Percentiles rank a stretch among this genome's conserved stretches.
Conservation (phyloP, 768 basidiomycete species). For the Termitomyces sp. region DNA sequence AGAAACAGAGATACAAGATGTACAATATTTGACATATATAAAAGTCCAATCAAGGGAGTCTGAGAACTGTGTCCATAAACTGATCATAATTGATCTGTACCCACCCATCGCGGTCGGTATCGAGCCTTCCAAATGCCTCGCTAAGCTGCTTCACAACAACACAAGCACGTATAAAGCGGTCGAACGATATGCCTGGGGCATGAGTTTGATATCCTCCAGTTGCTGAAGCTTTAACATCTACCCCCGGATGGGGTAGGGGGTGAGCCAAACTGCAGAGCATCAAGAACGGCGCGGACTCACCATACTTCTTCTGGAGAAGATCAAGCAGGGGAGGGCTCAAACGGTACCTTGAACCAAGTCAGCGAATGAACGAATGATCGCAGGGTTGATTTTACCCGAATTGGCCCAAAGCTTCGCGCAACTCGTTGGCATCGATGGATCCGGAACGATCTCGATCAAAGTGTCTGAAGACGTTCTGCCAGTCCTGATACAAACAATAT, state of each 20-base stretch:
- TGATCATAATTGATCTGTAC: conserved; percentile 67
- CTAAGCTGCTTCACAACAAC: conserved; percentile 76
- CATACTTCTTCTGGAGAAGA: conserved; percentile 75
- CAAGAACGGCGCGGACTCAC: conserved; percentile 30
- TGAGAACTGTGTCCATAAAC: conserved; percentile 66
- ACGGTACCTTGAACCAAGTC: conserved; percentile 39
- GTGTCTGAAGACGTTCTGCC: conserved; percentile 80
- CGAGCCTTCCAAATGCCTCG: conserved; percentile 63
- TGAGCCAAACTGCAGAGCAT: conserved; percentile 13
- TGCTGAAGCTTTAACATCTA: conserved; percentile 54
- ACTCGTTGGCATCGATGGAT: conserved; percentile 65
- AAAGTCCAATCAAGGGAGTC: conserved; percentile 35
- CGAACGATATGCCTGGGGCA: conserved; percentile 66
- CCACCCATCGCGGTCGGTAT: conserved; percentile 65
- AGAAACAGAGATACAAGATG: too few relatives aligned
- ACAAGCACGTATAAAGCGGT: conserved; percentile 83
- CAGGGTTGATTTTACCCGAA: conserved; percentile 50
- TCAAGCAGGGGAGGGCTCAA: conserved; percentile 60
- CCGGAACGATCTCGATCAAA: conserved; percentile 85
- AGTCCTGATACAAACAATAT: conserved; percentile 42
- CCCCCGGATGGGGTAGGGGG: conserved; percentile 27
- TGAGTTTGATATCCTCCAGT: conserved; percentile 22
- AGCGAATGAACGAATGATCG: background rate
- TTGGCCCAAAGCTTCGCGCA: conserved; percentile 60
- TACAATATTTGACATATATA: background rate